Evolutionary conservation across 2,329 filamentous ascomycete species (phyloP), one percentile per base, ranked within the genome.

Genomic region (Helotiales sp.): DNA sequence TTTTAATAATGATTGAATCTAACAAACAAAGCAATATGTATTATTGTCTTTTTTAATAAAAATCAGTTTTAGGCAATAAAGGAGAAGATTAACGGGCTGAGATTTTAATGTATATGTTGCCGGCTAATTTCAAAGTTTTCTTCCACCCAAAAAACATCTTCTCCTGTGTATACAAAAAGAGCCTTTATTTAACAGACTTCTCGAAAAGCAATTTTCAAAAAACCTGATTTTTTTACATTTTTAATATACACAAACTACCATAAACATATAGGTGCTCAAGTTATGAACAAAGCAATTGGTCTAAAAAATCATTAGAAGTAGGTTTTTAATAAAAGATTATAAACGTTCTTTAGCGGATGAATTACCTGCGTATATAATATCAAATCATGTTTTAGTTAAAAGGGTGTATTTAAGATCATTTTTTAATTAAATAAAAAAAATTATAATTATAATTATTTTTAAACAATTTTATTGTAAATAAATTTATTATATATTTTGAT

Each of bases 191-290:
- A 54, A 40, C 26, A 66, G 52, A 22, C 30, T 45, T 26, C 58
- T 55, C 30, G 34, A 10, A 66, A 62, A 62, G 43, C 28, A 61
- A 58, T 24, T 3, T 54, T 58, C 20, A 55, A 68, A 43, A 68
- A 58, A 52, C 66, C 58, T 17, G 66, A 68, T 43, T 68, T 62
- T 65, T 30, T 68, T 34, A 68, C 66, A 6, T 57, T 68, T 60
- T 49, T 58, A 52, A 64, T 55, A 7, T 68, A 68, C 43, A 22
- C 26, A 57, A 45, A 58, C 49, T 68, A 65, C 43, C 40, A 54
- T 26, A 68, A 49, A 58, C 34, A 52, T 63, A 30, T 63, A 17
- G 26, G 61, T 22, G 17, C 61, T 63, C 34, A 63, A 57, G 28
- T 57, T 45, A 22, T 57, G 24, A 50, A 55, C 26, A 37, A 37